Base-by-base conservation (phyloP, 1,139 yeast species). In the Citeromyces hawaiiensis region DNA sequence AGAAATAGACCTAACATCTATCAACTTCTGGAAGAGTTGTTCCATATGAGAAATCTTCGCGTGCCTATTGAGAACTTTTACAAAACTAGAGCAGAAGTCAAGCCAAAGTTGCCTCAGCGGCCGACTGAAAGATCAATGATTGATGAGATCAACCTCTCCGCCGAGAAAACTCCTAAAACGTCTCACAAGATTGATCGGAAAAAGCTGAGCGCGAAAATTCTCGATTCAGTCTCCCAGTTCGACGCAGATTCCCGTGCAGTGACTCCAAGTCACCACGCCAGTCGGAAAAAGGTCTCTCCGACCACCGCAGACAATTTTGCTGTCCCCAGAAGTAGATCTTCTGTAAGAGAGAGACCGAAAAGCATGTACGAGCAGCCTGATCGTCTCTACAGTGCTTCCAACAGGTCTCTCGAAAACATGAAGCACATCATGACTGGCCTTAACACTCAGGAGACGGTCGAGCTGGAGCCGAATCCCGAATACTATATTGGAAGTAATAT, bases 1-100 rank as follows among this genome's bases (percentile, higher is more conserved):
- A 64, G 75, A 41, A 63, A 75, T 44, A 70, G 94, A 52, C 94
- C 94, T 4, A 77, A 74, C 47, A 77, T 79, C 1, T 72, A 70
- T 39, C 88, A 81, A 52, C 62, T 81, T 21, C 56, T 82, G 35
- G 82, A 75, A 38, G 88, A 82, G 55, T 61, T 81, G 4, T 73
- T 82, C 40, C 61, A 64, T 39, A 72, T 82, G 73, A 70, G 71
- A 55, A 70, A 72, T 13, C 50, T 60, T 2, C 66, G 69, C 14
- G 62, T 72, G 23, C 81, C 83, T 4, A 65, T 62, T 15, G 50
- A 53, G 14, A 58, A 64, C 39, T 61, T 47, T 44, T 38, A 42
- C 34, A 42, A 45, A 34, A 33, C 35, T 4, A 33, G 7, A 8
- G 19, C 17, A 8, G 21, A 33, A 33, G 21, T 19, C 7, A 19